Percentiles rank a stretch among this genome's conserved stretches.
These are phyloP conservation scores for Fusarium subglutinans DNA, from an alignment of 2,329 filamentous ascomycete genomes.

Conservation along the genomic window DNA sequence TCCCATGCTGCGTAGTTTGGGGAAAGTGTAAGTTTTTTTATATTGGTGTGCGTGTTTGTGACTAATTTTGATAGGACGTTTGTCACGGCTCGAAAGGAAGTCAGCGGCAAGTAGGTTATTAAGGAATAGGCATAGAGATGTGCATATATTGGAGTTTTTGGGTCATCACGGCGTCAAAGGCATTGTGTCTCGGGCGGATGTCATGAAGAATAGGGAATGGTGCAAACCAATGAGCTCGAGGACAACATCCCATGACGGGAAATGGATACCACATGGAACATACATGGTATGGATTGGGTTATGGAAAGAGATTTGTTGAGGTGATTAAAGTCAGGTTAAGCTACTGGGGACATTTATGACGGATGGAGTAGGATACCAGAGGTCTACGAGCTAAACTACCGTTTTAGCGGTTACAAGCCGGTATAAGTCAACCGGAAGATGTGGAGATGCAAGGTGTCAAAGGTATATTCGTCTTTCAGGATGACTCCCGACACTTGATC, in stretches of 20 bases:
- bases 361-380: neutral
- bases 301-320: neutral
- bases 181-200: neutral
- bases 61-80: slow-evolving; percentile 41
- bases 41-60: rapidly evolving
- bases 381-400: neutral
- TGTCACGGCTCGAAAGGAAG: slow-evolving; percentile 46
- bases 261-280: neutral
- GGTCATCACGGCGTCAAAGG: slow-evolving; percentile 14
- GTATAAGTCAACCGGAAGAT: neutral
- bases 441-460: neutral
- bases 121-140: neutral
- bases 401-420: neutral
- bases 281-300: neutral
- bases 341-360: neutral
- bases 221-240: neutral
- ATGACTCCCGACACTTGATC: slow-evolving; percentile 8
- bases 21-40: slow-evolving; percentile 45
- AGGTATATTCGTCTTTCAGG: slow-evolving; percentile 35
- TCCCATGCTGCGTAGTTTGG: slow-evolving; percentile 41
- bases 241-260: neutral
- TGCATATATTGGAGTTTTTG: slow-evolving; percentile 24
- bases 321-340: neutral
- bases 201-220: neutral
- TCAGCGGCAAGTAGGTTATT: neutral